These are phyloP conservation scores for Setaria viridis DNA, from an alignment of 202 grass and related monocot genomes.

Conservation along the genomic window DNA sequence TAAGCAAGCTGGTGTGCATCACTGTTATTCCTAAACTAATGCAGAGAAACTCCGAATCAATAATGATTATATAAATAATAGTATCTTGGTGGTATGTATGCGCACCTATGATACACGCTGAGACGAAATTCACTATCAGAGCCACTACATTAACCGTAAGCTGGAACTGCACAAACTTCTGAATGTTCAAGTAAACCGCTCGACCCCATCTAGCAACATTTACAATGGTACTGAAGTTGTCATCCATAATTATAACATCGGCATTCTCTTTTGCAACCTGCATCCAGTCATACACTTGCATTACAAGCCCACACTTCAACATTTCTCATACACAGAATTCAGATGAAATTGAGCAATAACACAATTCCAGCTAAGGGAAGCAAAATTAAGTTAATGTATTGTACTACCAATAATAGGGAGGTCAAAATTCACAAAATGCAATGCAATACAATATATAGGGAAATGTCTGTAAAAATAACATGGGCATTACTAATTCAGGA, in stretches of 20 bases:
- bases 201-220: slow-evolving; percentile 88
- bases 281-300: slow-evolving; percentile 33
- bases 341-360: not conserved
- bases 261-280: slow-evolving; percentile 94
- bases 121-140: slow-evolving; percentile 89
- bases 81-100: slow-evolving; percentile 20
- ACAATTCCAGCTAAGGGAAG: not conserved
- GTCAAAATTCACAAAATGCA: not conserved
- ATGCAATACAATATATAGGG: not conserved
- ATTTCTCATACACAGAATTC: slow-evolving; percentile 6
- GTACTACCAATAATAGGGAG: not conserved
- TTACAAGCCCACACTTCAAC: not conserved
- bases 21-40: not conserved
- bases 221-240: slow-evolving; percentile 90
- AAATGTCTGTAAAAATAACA: not conserved
- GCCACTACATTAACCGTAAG: slow-evolving; percentile 96
- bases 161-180: slow-evolving; percentile 99
- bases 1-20: not conserved
- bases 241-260: slow-evolving; percentile 90
- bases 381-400: not conserved
- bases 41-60: not conserved
- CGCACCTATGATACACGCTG: slow-evolving; percentile 84
- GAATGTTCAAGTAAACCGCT: slow-evolving; percentile 91
- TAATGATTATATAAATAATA: slow-evolving; percentile 13
- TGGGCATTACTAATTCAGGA: not conserved